Base-by-base conservation (phyloP, 2,329 filamentous ascomycete species). In the Ceratocystis destructans region DNA sequence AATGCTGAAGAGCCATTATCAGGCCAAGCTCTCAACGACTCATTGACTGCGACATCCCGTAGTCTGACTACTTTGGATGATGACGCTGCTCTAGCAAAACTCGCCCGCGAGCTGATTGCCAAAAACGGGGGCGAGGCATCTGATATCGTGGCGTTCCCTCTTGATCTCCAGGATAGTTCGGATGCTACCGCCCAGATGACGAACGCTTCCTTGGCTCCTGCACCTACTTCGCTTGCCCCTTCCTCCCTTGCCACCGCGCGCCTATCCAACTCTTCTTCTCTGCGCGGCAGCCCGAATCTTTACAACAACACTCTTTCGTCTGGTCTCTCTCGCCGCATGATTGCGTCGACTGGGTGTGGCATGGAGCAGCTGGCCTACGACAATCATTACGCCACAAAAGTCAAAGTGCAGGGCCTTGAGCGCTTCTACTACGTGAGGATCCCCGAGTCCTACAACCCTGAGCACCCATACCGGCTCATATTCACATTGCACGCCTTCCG, bases 401-500 rank as follows among this genome's bases (percentile, higher is more conserved):
- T 76, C 64, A 74, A 70, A 8, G 73, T 79, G 64, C 75, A 76
- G 66, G 73, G 73, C 68, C 74, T 75, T 68, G 70, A 70, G 44
- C 73, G 76, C 7, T 69, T 74, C 67, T 78, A 75, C 70, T 73
- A 74, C 69, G 68, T 78, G 59, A 70, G 72, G 63, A 67, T 76
- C 22, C 76, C 77, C 3, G 70, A 71, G 25, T 73, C 74, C 70
- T 79, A 79, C 70, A 72, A 79, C 69, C 71, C 70, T 53, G 74
- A 69, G 67, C 72, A 72, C 28, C 72, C 73, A 1, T 75, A 79
- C 70, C 74, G 73, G 48, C 72, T 79, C 45, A 75, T 80, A 66
- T 78, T 78, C 69, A 74, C 72, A 25, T 71, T 75, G 44, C 77
- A 80, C 70, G 75, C 73, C 70, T 73, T 76, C 53, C 73, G 73